Evolutionary conservation across 768 basidiomycete genomes (phyloP).

Genomic region (Boletellus sp.): DNA sequence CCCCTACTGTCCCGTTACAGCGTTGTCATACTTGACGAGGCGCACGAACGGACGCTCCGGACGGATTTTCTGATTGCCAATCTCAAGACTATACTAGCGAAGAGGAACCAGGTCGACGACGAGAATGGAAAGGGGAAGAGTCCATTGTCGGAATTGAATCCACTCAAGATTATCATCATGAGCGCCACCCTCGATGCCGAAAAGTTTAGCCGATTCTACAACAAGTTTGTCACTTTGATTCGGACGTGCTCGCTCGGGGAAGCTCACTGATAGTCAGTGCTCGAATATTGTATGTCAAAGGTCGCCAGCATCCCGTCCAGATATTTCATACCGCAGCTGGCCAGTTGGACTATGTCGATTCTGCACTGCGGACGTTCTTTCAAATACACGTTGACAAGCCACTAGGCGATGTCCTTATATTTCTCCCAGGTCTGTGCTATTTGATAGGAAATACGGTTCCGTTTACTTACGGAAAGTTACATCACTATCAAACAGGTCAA

Average conservation of each 20-base stretch:
- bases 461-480: not conserved
- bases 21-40: conserved; percentile 91
- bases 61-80: conserved; percentile 93
- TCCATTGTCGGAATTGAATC: conserved; percentile 41
- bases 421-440: conserved; percentile 67
- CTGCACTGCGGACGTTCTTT: conserved; percentile 90
- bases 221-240: conserved; percentile 51
- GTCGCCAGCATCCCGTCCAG: conserved; percentile 88
- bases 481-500: conserved; percentile 55
- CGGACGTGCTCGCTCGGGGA: not conserved
- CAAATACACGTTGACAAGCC: conserved; percentile 83
- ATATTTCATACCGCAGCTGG: conserved; percentile 74
- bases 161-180: conserved; percentile 94
- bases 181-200: conserved; percentile 96
- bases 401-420: conserved; percentile 87
- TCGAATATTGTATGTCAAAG: conserved; percentile 86
- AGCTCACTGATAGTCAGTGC: conserved; percentile 48
- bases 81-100: conserved; percentile 74
- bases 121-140: conserved; percentile 44
- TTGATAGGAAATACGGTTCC: not conserved
- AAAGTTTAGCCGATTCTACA: conserved; percentile 86
- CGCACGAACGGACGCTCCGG: conserved; percentile 91
- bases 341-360: conserved; percentile 81
- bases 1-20: conserved; percentile 75
- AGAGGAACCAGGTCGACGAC: conserved; percentile 50